Percentiles rank a stretch among this genome's conserved stretches.
These are phyloP conservation scores for Wickerhamomyces silvicola DNA, from an alignment of 805 yeast genomes.

Conservation along the genomic window DNA sequence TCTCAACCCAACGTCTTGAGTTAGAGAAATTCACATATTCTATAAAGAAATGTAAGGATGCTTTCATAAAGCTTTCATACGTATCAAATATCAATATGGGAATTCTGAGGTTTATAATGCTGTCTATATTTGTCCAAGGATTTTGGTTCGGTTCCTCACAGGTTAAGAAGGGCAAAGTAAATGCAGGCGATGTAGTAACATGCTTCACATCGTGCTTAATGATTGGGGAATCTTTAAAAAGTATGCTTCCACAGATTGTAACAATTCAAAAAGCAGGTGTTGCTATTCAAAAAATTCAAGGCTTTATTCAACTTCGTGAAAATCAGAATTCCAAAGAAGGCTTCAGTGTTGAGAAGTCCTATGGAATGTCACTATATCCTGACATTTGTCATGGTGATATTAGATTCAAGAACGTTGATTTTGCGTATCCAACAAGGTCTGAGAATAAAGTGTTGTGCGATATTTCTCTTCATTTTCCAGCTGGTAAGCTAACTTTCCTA, in stretches of 20 bases:
- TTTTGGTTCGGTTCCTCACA: conserved; percentile 84
- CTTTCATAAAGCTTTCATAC: conserved; percentile 39
- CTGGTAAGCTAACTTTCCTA: conserved; percentile 49
- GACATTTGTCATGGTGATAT: conserved; percentile 41
- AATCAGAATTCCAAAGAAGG: conserved; percentile 4
- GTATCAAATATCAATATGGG: conserved; percentile 52
- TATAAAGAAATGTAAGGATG: conserved; percentile 25
- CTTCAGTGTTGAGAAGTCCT: conserved; percentile 8
- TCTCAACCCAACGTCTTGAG: conserved; percentile 53
- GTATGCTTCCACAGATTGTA: conserved; percentile 50
- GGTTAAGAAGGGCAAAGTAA: conserved; percentile 43
- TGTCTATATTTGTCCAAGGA: conserved; percentile 82
- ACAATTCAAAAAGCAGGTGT: conserved; percentile 66
- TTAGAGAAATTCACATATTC: conserved; percentile 30
- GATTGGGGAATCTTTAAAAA: conserved; percentile 56
- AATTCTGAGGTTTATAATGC: conserved; percentile 45
- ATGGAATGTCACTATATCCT: conserved; percentile 18
- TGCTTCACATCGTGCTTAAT: conserved; percentile 78
- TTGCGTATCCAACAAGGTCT: conserved; percentile 57
- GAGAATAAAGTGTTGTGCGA: conserved; percentile 39
- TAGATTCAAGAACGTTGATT: conserved; percentile 48
- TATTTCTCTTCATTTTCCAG: conserved; percentile 38
- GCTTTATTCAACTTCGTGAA: conserved; percentile 27
- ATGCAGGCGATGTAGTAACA: conserved; percentile 64
- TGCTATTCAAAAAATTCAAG: conserved; percentile 47